Evolutionary conservation across 192 early-diverging fungal genomes (phyloP).

Genomic region (Coemansia sp.): DNA sequence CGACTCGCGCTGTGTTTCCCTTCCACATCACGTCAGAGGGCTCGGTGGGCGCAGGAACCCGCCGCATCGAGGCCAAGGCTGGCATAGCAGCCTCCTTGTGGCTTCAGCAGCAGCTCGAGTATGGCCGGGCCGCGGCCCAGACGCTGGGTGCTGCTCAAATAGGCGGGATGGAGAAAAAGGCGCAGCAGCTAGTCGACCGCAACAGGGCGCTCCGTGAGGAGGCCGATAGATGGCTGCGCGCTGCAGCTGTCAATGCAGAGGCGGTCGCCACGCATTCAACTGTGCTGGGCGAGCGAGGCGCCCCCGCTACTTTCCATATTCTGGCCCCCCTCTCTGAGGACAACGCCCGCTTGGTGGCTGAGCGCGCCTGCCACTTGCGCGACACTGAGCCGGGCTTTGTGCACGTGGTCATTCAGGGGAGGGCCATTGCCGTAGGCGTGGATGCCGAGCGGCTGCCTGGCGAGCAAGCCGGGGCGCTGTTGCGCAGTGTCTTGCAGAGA

Average conservation of each 20-base stretch:
- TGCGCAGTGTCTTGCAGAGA: constrained; percentile 64
- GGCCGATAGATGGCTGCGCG: constrained; percentile 26
- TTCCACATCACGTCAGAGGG: constrained; percentile 83
- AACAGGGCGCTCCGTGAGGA: constrained; percentile 14
- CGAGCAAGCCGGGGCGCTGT: constrained; percentile 71
- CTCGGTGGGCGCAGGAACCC: constrained; percentile 92
- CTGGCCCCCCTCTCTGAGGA: constrained; percentile 9
- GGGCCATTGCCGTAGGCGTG: constrained; percentile 72
- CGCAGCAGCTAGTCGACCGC: constrained; percentile 17
- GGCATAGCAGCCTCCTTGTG: constrained; percentile 78
- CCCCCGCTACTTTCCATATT: constrained; percentile 24
- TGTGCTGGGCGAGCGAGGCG: constrained; percentile 12
- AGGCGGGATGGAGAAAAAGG: constrained; percentile 62
- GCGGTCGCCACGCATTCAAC: constrained; percentile 30
- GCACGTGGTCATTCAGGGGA: constrained; percentile 69
- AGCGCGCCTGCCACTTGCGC: constrained; percentile 29
- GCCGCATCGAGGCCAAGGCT: constrained; percentile 93
- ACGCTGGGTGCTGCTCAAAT: constrained; percentile 58
- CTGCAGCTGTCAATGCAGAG: constrained; percentile 24
- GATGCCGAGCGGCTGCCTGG: constrained; percentile 69
- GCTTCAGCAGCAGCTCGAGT: constrained; percentile 64
- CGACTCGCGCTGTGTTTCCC: constrained; percentile 84
- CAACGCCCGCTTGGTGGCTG: constrained; percentile 26
- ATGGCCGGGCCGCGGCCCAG: constrained; percentile 59
- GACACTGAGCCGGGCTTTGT: constrained; percentile 21